These are phyloP conservation scores for Laburnicola sp. DNA, from an alignment of 2,329 filamentous ascomycete genomes.

Conservation along the genomic window DNA sequence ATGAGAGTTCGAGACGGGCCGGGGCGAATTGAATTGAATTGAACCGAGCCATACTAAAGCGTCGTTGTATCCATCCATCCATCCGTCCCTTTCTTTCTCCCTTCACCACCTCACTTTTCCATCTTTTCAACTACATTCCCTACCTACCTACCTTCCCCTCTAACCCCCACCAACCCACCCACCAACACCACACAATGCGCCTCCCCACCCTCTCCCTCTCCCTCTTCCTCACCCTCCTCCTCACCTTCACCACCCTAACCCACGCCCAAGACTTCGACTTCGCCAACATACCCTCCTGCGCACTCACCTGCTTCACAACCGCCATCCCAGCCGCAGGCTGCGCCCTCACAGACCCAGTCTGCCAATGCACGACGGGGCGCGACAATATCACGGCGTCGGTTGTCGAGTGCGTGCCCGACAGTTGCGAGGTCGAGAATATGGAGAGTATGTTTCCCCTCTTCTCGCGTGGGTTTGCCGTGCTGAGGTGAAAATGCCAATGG, in stretches of 20 bases:
- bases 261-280: background rate
- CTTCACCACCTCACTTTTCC: too few species aligned
- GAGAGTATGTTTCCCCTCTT: conserved; percentile 39
- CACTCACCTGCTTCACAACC: conserved; percentile 51
- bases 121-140: background rate
- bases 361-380: conserved; percentile 55
- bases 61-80: too few species aligned
- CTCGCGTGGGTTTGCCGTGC: too few species aligned
- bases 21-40: too few species aligned
- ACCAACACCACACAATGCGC: too few species aligned
- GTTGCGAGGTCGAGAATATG: conserved; percentile 45
- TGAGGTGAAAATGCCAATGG: too few species aligned
- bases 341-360: conserved; percentile 51
- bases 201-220: background rate
- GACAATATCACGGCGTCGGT: conserved; percentile 44
- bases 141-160: background rate
- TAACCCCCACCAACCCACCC: too few species aligned
- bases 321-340: conserved; percentile 56
- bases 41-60: too few species aligned
- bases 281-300: background rate
- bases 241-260: background rate
- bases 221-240: background rate
- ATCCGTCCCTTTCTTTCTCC: too few species aligned
- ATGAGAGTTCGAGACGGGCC: too few species aligned
- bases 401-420: conserved; percentile 45